Base-by-base conservation (phyloP, 148 eudicot genomes). In the Simmondsia chinensis region DNA sequence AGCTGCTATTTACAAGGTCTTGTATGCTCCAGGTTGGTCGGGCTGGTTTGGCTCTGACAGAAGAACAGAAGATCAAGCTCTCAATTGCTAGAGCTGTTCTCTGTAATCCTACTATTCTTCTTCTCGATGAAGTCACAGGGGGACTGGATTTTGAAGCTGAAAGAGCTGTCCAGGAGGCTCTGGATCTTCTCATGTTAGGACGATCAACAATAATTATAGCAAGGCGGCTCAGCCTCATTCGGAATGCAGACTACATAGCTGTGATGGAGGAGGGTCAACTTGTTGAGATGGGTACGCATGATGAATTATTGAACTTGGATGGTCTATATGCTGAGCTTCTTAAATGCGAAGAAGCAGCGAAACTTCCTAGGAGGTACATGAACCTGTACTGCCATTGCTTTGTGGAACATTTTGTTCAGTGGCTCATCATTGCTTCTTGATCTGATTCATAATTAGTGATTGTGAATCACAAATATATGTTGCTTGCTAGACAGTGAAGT, bases 211-310 rank as follows among this genome's bases (percentile, higher is more conserved):
- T 91, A 20, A 91, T 91, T 46, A 91, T 91, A 26, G 95, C 97
- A 57, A 73, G 97, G 46, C 83, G 87, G 29, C 94, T 91, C 55
- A 79, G 94, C 71, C 72, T 91, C 27, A 85, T 91, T 9, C 76
- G 62, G 57, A 85, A 91, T 76, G 97, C 95, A 61, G 97, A 91
- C 68, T 89, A 69, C 45, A 91, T 85, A 40, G 97, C 97, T 65
- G 97, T 91, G 29, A 91, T 91, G 97, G 97, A 85, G 59, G 97
- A 91, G 63, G 97, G 97, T n/a, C 97, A 85, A 52, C 81, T 91
- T 41, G 95, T 91, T 52, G 97, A 91, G 69, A 85, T 91, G 83
- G 97, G 97, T 22, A 91, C 94, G 15, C 97, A 91, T 66, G 97
- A 91, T 49, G 97, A 91, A 54, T 55, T 91, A 36, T 52, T 79